Evolutionary conservation across 2,329 filamentous ascomycete genomes (phyloP), one percentile per base, ranked within the genome.

Genomic region (Dothistroma pini): DNA sequence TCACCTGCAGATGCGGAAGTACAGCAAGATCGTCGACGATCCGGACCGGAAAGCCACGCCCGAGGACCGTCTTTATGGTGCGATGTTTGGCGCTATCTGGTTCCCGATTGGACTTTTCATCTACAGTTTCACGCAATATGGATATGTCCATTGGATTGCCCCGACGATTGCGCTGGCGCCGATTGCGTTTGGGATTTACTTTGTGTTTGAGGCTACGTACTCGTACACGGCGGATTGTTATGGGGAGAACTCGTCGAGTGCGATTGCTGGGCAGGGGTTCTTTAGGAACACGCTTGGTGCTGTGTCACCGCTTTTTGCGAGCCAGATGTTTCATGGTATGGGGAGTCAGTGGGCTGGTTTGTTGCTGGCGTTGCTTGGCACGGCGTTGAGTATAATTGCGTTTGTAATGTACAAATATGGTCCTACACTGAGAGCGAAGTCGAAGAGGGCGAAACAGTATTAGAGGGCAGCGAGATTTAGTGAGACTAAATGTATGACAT

Each of bases 91-190:
- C 25, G 77, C 79, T 25, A 64, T 80, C 63, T 80, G 75, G 73
- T 73, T 81, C 12, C 80, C 80, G 14, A 69, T 81, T 50, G 80
- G 80, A 16, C 75, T 82, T 1, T 81, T 81, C 74, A 80, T 83
- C 69, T 83, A 83, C 76, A 77, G 75, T 44, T 83, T 83, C 74
- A 82, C 80, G 0, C 81, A 83, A 68, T 83, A 83, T 69, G 75
- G 72, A 4, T 74, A 76, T 56, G 69, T 83, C 1, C 72, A 69
- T 56, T 83, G 81, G 81, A 77, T 82, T 55, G 81, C 77, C 0
- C 81, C 81, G 0, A 72, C 76, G 34, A 78, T 83, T 54, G 79
- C 77, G 14, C 76, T 83, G 2, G 80, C 76, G 0, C 78, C 79
- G 9, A 83, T 83, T 56, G 75, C 79, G 2, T 77, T 83, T 58